Conservation (phyloP, 768 basidiomycete species). For the Mycena vitilis region DNA sequence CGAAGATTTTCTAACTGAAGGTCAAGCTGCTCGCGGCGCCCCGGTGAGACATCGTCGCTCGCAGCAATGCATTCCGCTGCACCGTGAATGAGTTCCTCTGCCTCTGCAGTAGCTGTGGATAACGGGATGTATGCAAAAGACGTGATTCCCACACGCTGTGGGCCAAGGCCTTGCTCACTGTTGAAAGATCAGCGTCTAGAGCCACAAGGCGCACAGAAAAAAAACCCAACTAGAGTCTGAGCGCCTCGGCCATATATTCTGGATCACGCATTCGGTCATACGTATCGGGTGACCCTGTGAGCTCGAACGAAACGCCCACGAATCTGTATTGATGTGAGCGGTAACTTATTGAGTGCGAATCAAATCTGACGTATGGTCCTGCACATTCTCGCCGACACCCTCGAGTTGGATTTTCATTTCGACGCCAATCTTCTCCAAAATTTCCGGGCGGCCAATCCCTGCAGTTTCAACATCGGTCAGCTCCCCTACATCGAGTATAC, state of each 20-base stretch:
- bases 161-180: slow-evolving; percentile 3
- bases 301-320: slow-evolving; percentile 11
- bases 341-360: neutral
- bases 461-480: too few relatives aligned
- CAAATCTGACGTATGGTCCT: slow-evolving; percentile 55
- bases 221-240: slow-evolving; percentile 46
- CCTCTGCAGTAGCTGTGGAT: slow-evolving; percentile 33
- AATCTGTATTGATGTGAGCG: slow-evolving; percentile 1
- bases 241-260: slow-evolving; percentile 41
- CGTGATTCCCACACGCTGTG: slow-evolving; percentile 36
- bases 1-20: slow-evolving; percentile 47
- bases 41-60: slow-evolving; percentile 43
- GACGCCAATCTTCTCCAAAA: too few relatives aligned
- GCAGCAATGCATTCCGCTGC: slow-evolving; percentile 28
- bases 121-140: slow-evolving; percentile 46
- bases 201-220: neutral
- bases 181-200: neutral
- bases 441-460: too few relatives aligned
- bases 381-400: slow-evolving; percentile 66
- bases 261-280: slow-evolving; percentile 46
- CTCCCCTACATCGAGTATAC: neutral
- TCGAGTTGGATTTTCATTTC: slow-evolving; percentile 44
- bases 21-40: slow-evolving; percentile 53
- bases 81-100: slow-evolving; percentile 5
- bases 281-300: slow-evolving; percentile 36